Evolutionary conservation across 306 rosid species (phyloP).

Genomic region (Quercus variabilis): DNA sequence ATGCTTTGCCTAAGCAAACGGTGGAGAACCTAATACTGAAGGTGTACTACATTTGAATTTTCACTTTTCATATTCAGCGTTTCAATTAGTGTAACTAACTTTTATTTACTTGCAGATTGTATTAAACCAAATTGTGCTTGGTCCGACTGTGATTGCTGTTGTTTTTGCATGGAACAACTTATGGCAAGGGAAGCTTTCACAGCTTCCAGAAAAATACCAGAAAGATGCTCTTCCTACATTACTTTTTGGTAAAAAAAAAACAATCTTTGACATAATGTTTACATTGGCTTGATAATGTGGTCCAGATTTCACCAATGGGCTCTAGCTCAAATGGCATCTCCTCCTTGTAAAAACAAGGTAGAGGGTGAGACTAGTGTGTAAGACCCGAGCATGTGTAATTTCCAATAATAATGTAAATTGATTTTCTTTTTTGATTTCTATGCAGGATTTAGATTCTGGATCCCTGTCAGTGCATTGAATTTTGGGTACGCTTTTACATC

Average conservation of each 20-base stretch:
- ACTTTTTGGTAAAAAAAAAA: slow-evolving; percentile 53
- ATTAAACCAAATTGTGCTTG: slow-evolving; percentile 87
- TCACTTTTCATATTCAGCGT: neutral
- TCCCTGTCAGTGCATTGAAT: slow-evolving; percentile 80
- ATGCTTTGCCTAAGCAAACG: slow-evolving; percentile 48
- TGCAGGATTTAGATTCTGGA: slow-evolving; percentile 95
- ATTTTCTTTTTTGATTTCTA: slow-evolving; percentile 17
- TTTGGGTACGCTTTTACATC: slow-evolving; percentile 52
- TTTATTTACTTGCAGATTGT: slow-evolving; percentile 49
- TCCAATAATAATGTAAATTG: neutral
- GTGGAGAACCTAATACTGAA: slow-evolving; percentile 63
- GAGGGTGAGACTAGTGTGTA: too few relatives aligned
- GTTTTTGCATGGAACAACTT: slow-evolving; percentile 92
- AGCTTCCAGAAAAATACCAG: slow-evolving; percentile 79
- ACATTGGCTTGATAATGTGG: slow-evolving; percentile 10
- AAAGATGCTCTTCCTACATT: slow-evolving; percentile 77
- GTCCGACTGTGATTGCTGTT: slow-evolving; percentile 86
- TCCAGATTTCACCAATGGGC: neutral
- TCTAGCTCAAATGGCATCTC: too few relatives aligned
- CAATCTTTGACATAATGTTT: neutral
- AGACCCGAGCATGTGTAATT: too few relatives aligned
- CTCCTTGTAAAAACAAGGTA: too few relatives aligned
- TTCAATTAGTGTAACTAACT: neutral
- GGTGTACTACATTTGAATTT: slow-evolving; percentile 40
- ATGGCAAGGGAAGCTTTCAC: slow-evolving; percentile 73